Evolutionary conservation across 345 rosid species (phyloP).

Genomic region (Cochlearia excelsa): DNA sequence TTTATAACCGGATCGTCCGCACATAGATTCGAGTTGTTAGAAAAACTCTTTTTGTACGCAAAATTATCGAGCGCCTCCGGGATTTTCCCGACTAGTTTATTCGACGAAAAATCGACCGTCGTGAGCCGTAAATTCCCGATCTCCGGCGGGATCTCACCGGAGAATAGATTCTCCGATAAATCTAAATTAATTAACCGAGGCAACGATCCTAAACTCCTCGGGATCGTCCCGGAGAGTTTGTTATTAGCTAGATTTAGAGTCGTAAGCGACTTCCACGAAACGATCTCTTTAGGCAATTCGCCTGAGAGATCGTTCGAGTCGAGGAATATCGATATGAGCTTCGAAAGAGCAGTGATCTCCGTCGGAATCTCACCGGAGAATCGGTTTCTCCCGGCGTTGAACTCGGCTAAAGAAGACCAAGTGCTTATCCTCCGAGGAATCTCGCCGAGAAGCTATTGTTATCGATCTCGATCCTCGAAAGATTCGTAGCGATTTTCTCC

Average conservation of each 20-base stretch:
- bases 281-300: constrained; percentile 52
- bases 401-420: constrained; percentile 54
- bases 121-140: constrained; percentile 47
- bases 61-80: constrained; percentile 53
- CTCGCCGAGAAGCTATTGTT: constrained; percentile 68
- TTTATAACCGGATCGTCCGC: constrained; percentile 43
- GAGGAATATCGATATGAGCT: constrained; percentile 43
- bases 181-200: constrained; percentile 52
- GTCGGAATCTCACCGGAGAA: constrained; percentile 63
- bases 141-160: constrained; percentile 65
- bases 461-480: constrained; percentile 64
- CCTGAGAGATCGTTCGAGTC: constrained; percentile 66
- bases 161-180: constrained; percentile 62
- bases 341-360: constrained; percentile 56
- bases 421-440: constrained; percentile 50
- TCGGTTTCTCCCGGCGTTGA: constrained; percentile 65
- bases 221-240: constrained; percentile 66
- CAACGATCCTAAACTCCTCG: constrained; percentile 55
- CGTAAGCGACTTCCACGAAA: constrained; percentile 59
- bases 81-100: constrained; percentile 58
- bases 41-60: constrained; percentile 67
- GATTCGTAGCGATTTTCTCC: constrained; percentile 51
- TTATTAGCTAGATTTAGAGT: constrained; percentile 58
- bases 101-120: constrained; percentile 63
- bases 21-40: constrained; percentile 67